Percentiles rank a stretch among this genome's conserved stretches.
These are phyloP conservation scores for Gossypium gossypioides DNA, from an alignment of 441 rosid genomes.

Conservation along the genomic window DNA sequence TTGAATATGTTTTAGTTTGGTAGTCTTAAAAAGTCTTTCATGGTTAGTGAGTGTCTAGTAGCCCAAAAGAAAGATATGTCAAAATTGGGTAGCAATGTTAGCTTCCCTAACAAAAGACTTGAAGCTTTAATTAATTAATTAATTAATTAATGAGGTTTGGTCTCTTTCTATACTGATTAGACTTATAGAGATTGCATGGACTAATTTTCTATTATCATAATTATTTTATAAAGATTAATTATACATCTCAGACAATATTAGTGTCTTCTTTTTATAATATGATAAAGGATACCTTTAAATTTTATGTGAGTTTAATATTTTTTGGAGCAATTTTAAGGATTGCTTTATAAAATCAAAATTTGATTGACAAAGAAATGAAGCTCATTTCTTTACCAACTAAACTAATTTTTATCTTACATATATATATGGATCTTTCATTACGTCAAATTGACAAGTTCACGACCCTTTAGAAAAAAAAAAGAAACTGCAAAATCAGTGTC, in stretches of 20 bases:
- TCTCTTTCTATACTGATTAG: conserved; percentile 17
- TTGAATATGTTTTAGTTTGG: conserved; percentile 19
- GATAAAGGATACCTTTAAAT: no score
- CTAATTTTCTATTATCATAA: no score
- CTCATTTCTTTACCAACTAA: background rate
- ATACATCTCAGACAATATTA: no score
- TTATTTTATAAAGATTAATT: no score
- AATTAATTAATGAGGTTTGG: background rate
- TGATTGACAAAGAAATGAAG: background rate
- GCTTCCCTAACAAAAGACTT: conserved; percentile 46
- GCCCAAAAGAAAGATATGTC: conserved; percentile 30
- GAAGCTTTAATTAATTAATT: background rate
- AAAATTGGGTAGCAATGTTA: conserved; percentile 41
- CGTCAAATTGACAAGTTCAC: background rate
- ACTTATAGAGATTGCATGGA: conserved; percentile 25
- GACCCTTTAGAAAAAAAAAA: background rate
- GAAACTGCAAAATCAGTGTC: background rate
- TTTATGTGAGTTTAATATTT: no score
- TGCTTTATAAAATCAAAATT: background rate
- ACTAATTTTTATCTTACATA: background rate
- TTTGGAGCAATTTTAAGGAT: background rate
- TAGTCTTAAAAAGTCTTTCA: conserved; percentile 34
- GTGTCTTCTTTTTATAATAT: no score
- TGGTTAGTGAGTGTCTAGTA: conserved; percentile 32
- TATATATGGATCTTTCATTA: background rate